Percentiles rank a stretch among this genome's conserved stretches.
These are phyloP conservation scores for Alternaria sp. DNA, from an alignment of 2,329 filamentous ascomycete species.

Conservation along the genomic window DNA sequence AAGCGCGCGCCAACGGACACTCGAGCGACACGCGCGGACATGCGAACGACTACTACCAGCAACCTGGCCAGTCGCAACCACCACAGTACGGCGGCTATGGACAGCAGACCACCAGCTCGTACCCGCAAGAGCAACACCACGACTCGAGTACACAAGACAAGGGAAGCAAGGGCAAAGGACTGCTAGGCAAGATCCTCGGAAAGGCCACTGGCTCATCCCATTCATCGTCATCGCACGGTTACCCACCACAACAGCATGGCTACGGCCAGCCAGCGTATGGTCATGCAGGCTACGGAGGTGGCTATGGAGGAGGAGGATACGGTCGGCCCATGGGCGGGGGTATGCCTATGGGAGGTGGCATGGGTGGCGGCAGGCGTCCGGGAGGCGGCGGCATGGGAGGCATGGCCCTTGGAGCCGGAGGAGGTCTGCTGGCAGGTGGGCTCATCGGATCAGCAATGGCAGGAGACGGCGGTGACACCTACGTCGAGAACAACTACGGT, in stretches of 20 bases:
- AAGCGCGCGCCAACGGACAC: constrained; percentile 61
- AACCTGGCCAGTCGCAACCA: constrained; percentile 12
- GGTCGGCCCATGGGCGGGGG: constrained; percentile 55
- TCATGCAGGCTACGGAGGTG: constrained; percentile 16
- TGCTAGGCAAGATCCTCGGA: constrained; percentile 61
- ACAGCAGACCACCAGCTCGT: constrained; percentile 31
- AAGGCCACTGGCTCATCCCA: constrained; percentile 48
- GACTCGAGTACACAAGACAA: constrained; percentile 34
- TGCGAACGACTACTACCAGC: constrained; percentile 57
- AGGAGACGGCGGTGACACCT: constrained; percentile 34
- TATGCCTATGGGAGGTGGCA: constrained; percentile 15
- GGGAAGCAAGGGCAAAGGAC: constrained; percentile 47
- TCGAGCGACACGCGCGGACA: constrained; percentile 51
- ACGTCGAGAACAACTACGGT: constrained; percentile 27
- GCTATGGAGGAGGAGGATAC: constrained; percentile 32
- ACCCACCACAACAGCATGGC: constrained; percentile 33
- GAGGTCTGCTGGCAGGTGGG: constrained; percentile 79
- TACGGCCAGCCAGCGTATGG: constrained; percentile 33
- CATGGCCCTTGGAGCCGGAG: constrained; percentile 78
- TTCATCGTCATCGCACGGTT: constrained; percentile 52
- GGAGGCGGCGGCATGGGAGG: constrained; percentile 72
- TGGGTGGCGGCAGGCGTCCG: constrained; percentile 21
- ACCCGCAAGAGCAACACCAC: constrained; percentile 16
- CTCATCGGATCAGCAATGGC: constrained; percentile 72
- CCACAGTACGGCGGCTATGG: constrained; percentile 30